Base-by-base conservation (phyloP, 306 rosid species). In the Pachyrhizus erosus region DNA sequence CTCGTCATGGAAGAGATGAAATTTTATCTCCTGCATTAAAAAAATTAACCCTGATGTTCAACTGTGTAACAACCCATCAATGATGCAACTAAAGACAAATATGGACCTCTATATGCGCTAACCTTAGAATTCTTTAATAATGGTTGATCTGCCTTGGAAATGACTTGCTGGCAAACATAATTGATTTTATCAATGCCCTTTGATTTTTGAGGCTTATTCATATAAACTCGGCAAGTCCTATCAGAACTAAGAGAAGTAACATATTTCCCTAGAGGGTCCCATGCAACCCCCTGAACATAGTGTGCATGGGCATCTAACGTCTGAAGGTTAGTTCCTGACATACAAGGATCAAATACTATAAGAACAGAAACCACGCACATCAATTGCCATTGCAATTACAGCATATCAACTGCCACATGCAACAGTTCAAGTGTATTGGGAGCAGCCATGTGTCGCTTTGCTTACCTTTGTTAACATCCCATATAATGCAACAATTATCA, bases 211-310 rank as follows among this genome's bases (percentile, higher is more conserved):
- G 97, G 91, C 80, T 91, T 93, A 83, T 92, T 90, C 52, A 84
- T 72, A 48, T 91, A 95, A 66, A 95, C 87, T 82, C 98, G 90
- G 86, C 99, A 95, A 74, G 96, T 91, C 87, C 97, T 88, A 62
- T 95, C 99, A 40, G 97, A 95, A 90, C 99, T 95, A 70, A 93
- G 87, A 86, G 99, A 95, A 78, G 97, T 90, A 79, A 76, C 89
- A 78, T 91, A 93, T 79, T 95, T 86, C 69, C 89, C 91, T 65
- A 88, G 84, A 51, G 99, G 99, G 80, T 93, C 99, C 97, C 96
- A 93, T 43, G 99, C 96, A 68, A 96, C 98, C 82, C 98, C 99
- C 85, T 96, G 99, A 89, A 92, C 99, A 87, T 96, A 96, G 89
- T 96, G 97, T 73, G 81, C 90, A 84, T 96, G 98, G 76, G 90